phyloP scores from a whole-genome alignment of 306 rosid genomes.

The Corylus avellana region DNA sequence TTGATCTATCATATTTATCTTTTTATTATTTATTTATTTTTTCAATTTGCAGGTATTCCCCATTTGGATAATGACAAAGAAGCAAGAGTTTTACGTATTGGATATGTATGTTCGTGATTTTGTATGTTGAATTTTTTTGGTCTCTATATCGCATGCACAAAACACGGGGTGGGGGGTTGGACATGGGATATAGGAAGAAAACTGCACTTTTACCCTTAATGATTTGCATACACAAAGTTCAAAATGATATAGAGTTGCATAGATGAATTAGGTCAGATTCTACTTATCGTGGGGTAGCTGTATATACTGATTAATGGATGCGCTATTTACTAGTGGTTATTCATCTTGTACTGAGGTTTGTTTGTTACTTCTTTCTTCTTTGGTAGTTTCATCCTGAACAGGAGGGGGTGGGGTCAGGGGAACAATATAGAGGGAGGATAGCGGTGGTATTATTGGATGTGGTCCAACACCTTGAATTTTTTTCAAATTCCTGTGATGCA shows the following conservation, averaged over 20 bases:
- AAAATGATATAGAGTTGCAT: not conserved
- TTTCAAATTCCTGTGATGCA: not conserved
- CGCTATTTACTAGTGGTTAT: not conserved
- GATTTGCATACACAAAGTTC: not conserved
- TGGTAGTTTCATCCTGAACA: not conserved
- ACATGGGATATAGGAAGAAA: not conserved
- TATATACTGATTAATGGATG: not conserved
- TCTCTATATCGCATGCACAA: not conserved
- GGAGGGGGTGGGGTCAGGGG: not conserved
- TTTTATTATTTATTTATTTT: not conserved
- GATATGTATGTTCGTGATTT: constrained; percentile 54
- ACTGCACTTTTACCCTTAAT: not conserved
- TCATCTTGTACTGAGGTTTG: not conserved
- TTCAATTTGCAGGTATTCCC: constrained; percentile 58
- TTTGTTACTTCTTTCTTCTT: not conserved
- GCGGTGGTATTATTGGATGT: not conserved
- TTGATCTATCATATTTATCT: too few species aligned
- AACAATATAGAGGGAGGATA: not conserved
- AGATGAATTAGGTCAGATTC: not conserved
- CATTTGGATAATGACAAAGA: constrained; percentile 75
- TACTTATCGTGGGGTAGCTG: not conserved
- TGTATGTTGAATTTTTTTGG: not conserved
- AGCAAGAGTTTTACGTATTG: constrained; percentile 70
- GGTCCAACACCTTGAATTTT: not conserved
- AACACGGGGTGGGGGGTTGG: not conserved